These are phyloP conservation scores for Cladophialophora chaetospira DNA, from an alignment of 2,329 filamentous ascomycete genomes.

Conservation along the genomic window DNA sequence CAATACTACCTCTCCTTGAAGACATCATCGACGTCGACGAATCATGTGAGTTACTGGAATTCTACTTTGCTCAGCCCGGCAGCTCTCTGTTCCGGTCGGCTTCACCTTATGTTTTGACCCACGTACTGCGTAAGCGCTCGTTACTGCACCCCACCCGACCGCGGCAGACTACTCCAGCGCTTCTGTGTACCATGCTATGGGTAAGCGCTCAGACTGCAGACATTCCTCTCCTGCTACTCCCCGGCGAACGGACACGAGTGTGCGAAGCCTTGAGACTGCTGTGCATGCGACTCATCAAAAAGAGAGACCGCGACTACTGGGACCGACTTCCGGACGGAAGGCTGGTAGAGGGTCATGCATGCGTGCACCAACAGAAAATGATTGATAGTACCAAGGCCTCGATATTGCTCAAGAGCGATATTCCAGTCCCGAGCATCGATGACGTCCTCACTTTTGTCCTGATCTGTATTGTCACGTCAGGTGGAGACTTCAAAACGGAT, in stretches of 20 bases:
- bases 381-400: not conserved
- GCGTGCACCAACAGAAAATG: not conserved
- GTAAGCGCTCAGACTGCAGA: conserved; percentile 47
- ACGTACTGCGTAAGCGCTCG: conserved; percentile 50
- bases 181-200: conserved; percentile 53
- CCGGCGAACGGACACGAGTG: conserved; percentile 40
- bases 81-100: conserved; percentile 47
- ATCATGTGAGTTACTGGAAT: conserved; percentile 51
- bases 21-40: conserved; percentile 42
- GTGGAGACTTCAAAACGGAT: conserved; percentile 53
- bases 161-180: conserved; percentile 46
- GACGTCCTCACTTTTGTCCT: conserved; percentile 52
- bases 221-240: conserved; percentile 47
- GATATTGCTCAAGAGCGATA: not conserved
- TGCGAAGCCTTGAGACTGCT: conserved; percentile 34
- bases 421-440: conserved; percentile 36
- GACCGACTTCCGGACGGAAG: conserved; percentile 23
- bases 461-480: conserved; percentile 51
- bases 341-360: not conserved
- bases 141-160: conserved; percentile 46
- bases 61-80: conserved; percentile 50
- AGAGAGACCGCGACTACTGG: conserved; percentile 20
- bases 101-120: conserved; percentile 52
- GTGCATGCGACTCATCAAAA: conserved; percentile 35
- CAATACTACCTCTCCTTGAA: conserved; percentile 44